These are phyloP conservation scores for Fusarium sp. DNA, from an alignment of 2,329 filamentous ascomycete genomes.

Conservation along the genomic window DNA sequence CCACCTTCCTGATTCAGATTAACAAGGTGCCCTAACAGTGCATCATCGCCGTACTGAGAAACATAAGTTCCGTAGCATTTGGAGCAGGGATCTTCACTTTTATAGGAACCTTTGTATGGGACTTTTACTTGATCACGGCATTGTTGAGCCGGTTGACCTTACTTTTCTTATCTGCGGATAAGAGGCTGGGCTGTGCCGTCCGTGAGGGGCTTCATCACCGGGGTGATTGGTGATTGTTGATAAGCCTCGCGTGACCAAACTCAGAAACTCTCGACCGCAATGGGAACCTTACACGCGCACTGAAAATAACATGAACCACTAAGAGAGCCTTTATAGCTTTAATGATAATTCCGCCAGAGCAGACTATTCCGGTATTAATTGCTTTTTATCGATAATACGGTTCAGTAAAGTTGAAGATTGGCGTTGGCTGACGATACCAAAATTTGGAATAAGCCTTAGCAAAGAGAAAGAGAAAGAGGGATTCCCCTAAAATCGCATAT, in stretches of 20 bases:
- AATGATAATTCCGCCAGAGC: too few relatives aligned
- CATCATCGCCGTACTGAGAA: conserved; percentile 8
- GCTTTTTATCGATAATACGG: too few relatives aligned
- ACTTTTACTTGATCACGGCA: conserved; percentile 1
- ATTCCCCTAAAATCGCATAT: too few relatives aligned
- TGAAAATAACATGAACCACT: too few relatives aligned
- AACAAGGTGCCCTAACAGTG: conserved; percentile 3
- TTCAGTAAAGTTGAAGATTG: too few relatives aligned
- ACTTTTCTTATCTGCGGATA: not conserved
- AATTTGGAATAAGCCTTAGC: too few relatives aligned
- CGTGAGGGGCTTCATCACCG: not conserved
- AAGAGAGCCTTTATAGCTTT: too few relatives aligned
- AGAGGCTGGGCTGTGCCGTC: not conserved
- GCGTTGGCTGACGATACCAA: too few relatives aligned
- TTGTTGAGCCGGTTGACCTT: not conserved
- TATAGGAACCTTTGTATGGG: conserved; percentile 25
- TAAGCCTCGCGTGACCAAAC: not conserved
- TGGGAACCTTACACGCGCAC: too few relatives aligned
- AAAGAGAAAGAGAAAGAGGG: too few relatives aligned
- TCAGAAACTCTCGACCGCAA: too few relatives aligned
- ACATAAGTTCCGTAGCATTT: conserved; percentile 35
- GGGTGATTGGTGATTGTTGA: not conserved
- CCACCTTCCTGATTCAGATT: conserved; percentile 31
- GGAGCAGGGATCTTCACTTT: conserved; percentile 19
- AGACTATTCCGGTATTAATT: too few relatives aligned